Base-by-base conservation (phyloP, 768 basidiomycete genomes). In the Tulasnella sp. region DNA sequence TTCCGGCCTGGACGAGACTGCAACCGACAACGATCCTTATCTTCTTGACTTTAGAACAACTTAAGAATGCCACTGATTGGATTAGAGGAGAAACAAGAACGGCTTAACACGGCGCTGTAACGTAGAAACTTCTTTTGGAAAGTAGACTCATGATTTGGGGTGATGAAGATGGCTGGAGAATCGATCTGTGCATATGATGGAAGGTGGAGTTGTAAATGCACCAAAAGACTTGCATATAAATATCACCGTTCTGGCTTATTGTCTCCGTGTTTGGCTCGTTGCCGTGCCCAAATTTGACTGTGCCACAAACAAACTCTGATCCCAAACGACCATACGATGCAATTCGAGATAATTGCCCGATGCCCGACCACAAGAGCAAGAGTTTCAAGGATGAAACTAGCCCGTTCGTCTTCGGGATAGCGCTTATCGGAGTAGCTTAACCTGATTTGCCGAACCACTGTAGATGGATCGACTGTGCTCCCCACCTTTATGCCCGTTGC, bases 401-500 rank as follows among this genome's bases (percentile, higher is more conserved):
- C 92, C 76, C 94, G 94, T 92, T 83, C 83, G 91, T 86, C 44
- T 32, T 55, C 75, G 0, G 44, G 26, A 32, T 75, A n/a, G 40
- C 11, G 39, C 10, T 70, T 61, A 70, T 23, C 32, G 23, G 20
- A 2, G 71, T 55, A 40, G 67, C 78, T 16, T 77, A 42, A 79
- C 78, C 76, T 79, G 4, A 46, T 69, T 73, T 3, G 26, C 78
- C 7, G 57, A 67, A 75, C 11, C 42, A 69, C 26, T 80, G 32
- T 79, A 94, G 93, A 95, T 85, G 93, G 93, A 11, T 85, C 88
- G 51, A 95, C 94, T 1, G 89, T 92, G 87, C 85, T 95, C 26
- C 94, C 94, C 1, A 94, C 94, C 0, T 96, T 96, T 81, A 96
- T 96, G 95, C 95, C 94, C 3, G 94, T 96, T 11, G 94, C 94